Percentiles rank a stretch among this genome's conserved stretches.
Conservation (phyloP, 352 stramenopile genomes). For the Pythium utonaiense region DNA sequence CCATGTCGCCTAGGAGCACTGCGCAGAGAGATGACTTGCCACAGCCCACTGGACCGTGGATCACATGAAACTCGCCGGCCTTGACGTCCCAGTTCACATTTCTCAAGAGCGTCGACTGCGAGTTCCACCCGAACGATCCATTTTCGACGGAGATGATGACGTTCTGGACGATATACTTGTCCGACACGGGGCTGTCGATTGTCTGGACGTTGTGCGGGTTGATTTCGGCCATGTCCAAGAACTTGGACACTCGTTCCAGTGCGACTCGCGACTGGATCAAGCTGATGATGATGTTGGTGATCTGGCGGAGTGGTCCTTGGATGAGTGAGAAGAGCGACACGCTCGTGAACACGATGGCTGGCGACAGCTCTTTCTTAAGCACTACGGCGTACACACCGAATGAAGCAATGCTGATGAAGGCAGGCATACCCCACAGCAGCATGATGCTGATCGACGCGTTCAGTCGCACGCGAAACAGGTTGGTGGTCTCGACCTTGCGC, state of each 20-base stretch:
- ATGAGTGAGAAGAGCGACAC: slow-evolving; percentile 78
- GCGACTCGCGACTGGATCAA: slow-evolving; percentile 83
- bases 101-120: slow-evolving; percentile 24
- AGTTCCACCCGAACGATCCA: slow-evolving; percentile 26
- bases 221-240: slow-evolving; percentile 43
- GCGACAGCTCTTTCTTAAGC: slow-evolving; percentile 84
- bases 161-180: slow-evolving; percentile 12
- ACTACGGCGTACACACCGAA: slow-evolving; percentile 39
- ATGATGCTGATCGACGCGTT: slow-evolving; percentile 1
- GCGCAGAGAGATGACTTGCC: slow-evolving; percentile 91
- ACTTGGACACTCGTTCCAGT: slow-evolving; percentile 25
- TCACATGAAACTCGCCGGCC: slow-evolving; percentile 68
- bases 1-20: slow-evolving; percentile 89
- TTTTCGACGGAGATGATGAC: slow-evolving; percentile 18
- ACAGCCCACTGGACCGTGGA: slow-evolving; percentile 87
- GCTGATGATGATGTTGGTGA: slow-evolving; percentile 41
- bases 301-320: slow-evolving; percentile 37
- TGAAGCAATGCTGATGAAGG: slow-evolving; percentile 40
- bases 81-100: slow-evolving; percentile 62
- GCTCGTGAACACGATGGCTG: slow-evolving; percentile 59
- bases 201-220: slow-evolving; percentile 9
- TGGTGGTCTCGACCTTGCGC: slow-evolving; percentile 26
- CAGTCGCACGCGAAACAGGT: slow-evolving; percentile 9
- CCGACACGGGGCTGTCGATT: slow-evolving; percentile 1
- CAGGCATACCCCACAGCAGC: slow-evolving; percentile 28